Base-by-base conservation (phyloP, 305 asterid genomes). In the Fraxinus ornus region DNA sequence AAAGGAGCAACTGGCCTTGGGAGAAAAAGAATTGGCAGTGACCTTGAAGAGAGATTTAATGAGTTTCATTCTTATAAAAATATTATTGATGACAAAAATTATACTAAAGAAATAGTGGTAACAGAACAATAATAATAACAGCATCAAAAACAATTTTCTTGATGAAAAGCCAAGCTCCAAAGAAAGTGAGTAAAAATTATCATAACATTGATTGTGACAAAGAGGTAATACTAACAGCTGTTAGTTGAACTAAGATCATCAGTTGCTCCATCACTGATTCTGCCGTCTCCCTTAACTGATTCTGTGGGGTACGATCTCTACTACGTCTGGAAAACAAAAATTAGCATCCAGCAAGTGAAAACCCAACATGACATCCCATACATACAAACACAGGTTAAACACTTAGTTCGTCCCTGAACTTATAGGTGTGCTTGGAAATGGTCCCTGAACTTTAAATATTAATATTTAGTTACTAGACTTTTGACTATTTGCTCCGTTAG, bases 231-330 rank as follows among this genome's bases (percentile, higher is more conserved):
- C 97, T 85, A 79, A 94, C 98, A 84, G 97, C 97, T 49, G 97
- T 93, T 78, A 86, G 87, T 86, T 91, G 95, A 81, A 92, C 97
- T 77, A 86, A 84, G 85, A 88, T 83, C 91, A 93, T 89, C 86
- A 93, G 85, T 83, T 89, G 97, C 79, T 83, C 86, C 95, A 93
- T 91, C 89, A 90, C 78, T 76, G 89, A 71, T 85, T 93, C 97
- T 35, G 97, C 94, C 81, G 84, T 88, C 82, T 89, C 94, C 84
- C 82, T 89, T 84, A 84, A 81, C 83, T 90, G 94, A 83, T 87
- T 86, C 84, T 84, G 94, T 79, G 92, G 92, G 44, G 88, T 90
- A 44, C 90, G 89, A 74, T 90, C 95, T 86, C 92, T 90, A 84
- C 90, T 87, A 70, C 91, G 97, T 80, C 98, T 94, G 86, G 71